Conservation (phyloP, 2,329 filamentous ascomycete species). For the Ambrosiella cleistominuta region DNA sequence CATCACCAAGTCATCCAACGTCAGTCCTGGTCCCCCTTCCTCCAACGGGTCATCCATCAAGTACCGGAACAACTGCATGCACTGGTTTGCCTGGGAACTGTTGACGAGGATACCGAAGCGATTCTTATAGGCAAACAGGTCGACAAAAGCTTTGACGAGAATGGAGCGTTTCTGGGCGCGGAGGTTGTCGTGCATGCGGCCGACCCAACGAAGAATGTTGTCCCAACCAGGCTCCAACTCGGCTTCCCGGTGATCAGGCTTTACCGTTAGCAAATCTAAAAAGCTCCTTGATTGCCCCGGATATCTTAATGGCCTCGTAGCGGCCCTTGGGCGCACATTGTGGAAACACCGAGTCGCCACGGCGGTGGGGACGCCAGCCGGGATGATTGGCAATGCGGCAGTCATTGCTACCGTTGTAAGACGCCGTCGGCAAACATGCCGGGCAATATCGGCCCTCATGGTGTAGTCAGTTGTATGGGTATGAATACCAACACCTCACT, state of each 20-base stretch:
- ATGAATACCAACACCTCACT: no score
- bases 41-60: conserved; percentile 26
- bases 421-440: conserved; percentile 25
- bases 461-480: conserved; percentile 14
- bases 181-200: neutral
- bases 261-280: conserved; percentile 3
- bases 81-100: conserved; percentile 44
- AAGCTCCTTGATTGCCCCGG: conserved; percentile 1
- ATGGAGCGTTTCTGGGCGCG: conserved; percentile 47
- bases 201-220: neutral
- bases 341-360: neutral
- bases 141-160: conserved; percentile 44
- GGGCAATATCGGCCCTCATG: conserved; percentile 29
- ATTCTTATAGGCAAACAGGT: conserved; percentile 43
- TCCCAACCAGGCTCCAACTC: neutral
- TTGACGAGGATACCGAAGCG: conserved; percentile 35
- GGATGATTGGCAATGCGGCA: conserved; percentile 19
- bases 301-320: neutral
- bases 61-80: conserved; percentile 41
- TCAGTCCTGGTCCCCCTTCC: conserved; percentile 20
- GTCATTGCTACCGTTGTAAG: neutral
- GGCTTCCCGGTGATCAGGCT: neutral
- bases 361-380: neutral
- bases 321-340: neutral
- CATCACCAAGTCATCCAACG: conserved; percentile 25